Evolutionary conservation across 192 early-diverging fungal genomes (phyloP), one percentile per base, ranked within the genome.

Genomic region (Coemansia javaensis): DNA sequence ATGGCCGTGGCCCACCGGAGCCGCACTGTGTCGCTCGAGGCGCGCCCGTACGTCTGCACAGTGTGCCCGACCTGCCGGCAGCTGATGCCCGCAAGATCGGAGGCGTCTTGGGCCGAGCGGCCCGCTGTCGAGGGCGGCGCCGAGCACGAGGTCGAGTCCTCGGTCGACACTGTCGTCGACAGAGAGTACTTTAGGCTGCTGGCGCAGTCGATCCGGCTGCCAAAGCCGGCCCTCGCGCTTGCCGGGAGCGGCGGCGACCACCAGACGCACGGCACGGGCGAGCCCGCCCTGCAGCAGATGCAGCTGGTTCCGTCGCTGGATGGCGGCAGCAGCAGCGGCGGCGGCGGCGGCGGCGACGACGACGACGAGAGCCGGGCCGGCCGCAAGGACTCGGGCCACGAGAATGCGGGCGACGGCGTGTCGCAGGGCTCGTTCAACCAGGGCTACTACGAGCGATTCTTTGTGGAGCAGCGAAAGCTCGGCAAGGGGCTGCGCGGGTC

Each of bases 391-490:
- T 18, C 32, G 4, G 27, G 32, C 18, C 44, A 27, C 20, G 45
- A 36, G 15, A 33, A 31, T 10, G 30, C 27, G 8, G 35, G 47
- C 9, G 40, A 9, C 20, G 55, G 59, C 11, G 59, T 91, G 5
- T 77, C 82, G 2, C 76, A 69, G 1, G 70, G 78, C 40, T 80
- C 86, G 9, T 91, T 94, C 51, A 98, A 98, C 53, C 89, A 95
- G 49, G 95, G 95, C 5, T 98, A 98, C 58, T 98, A 98, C 51
- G 81, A 87, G 25, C 81, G 85, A 7, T 98, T 98, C 52, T 98
- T 98, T 60, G 72, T 87, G 2, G 91, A 96, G 52, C 71, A 85
- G 48, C 77, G 76, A 32, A 94, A 94, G 54, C 73, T 98, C 5
- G 95, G 95, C 14, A 80, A 87, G 47, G 95, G 95, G 0, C 80